Conservation (phyloP, 2,329 filamentous ascomycete species). For the Pezicula neosporulosa region DNA sequence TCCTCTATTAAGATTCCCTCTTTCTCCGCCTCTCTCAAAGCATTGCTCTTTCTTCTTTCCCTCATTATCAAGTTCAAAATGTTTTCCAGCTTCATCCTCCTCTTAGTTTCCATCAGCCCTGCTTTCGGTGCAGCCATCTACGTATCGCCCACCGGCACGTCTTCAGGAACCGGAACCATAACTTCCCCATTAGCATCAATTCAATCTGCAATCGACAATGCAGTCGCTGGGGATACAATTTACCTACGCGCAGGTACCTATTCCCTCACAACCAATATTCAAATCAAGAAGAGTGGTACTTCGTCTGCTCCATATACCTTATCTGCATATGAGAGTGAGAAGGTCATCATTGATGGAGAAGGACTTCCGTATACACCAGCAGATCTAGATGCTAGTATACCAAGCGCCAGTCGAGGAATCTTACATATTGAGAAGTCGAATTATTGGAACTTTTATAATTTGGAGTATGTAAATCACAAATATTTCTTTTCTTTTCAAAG, state of each 20-base stretch:
- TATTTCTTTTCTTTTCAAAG: not conserved
- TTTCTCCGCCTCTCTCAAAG: no score
- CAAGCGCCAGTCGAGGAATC: conserved; percentile 39
- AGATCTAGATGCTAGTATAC: conserved; percentile 34
- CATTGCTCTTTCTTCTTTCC: no score
- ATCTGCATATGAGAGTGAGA: conserved; percentile 38
- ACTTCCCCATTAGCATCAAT: conserved; percentile 41
- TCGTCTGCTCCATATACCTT: conserved; percentile 37
- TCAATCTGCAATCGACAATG: conserved; percentile 41
- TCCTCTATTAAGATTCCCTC: no score
- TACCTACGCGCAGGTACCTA: conserved; percentile 42
- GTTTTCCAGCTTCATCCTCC: not conserved
- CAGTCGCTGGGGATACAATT: conserved; percentile 42
- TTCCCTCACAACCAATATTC: conserved; percentile 41
- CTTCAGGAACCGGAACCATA: conserved; percentile 34
- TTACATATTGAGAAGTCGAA: conserved; percentile 42
- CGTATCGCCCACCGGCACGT: conserved; percentile 41
- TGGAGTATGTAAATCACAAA: conserved; percentile 23
- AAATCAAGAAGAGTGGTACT: conserved; percentile 41
- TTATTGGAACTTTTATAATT: conserved; percentile 42
- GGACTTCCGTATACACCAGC: conserved; percentile 36
- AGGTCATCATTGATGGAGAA: conserved; percentile 44
- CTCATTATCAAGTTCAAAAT: not conserved
- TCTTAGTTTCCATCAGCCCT: not conserved
- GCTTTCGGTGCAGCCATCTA: conserved; percentile 26